Evolutionary conservation across 345 rosid genomes (phyloP), one percentile per base, ranked within the genome.

Genomic region (Laguncularia racemosa): DNA sequence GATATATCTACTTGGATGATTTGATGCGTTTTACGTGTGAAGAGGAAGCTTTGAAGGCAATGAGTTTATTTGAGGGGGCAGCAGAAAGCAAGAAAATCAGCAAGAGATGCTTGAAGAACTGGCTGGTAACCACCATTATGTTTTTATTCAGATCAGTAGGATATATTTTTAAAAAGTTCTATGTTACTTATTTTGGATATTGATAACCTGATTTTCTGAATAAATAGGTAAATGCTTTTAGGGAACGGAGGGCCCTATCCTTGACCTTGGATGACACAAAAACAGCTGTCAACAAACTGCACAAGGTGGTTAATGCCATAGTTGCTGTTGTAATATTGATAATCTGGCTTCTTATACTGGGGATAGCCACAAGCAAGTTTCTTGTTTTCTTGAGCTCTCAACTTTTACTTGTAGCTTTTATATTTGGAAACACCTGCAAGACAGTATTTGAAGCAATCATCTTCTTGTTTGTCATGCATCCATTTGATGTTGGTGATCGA

Each of bases 201-300:
- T 14, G 14, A 43, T 20, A 13, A 20, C 23, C 20, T 40, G 49
- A 19, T 19, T 53, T 20, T 14, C 33, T 46, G 45, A 19, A 53
- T 59, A 59, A 48, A 14, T 46, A 92, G 98, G 93, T 89, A 20
- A 81, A 82, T 78, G 98, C 88, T 16, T 92, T 84, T 53, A 81
- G 93, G 67, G 95, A 92, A 58, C 70, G 98, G 65, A 89, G 84
- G 70, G 98, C 98, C 3, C 84, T 92, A 20, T 80, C 98, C 43
- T 63, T 86, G 68, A 89, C 98, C 14, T 54, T 92, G 71, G 83
- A 89, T 48, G 98, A 92, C 57, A 92, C 96, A 2, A 89, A 92
- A 63, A 92, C 98, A 44, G 98, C 96, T 9, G 96, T 92, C 61
- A 86, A 92, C 73, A 79, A 72, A 64, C 96, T 92, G 63, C 98